Base-by-base conservation (phyloP, 345 rosid species). In the Gossypium arboreum region DNA sequence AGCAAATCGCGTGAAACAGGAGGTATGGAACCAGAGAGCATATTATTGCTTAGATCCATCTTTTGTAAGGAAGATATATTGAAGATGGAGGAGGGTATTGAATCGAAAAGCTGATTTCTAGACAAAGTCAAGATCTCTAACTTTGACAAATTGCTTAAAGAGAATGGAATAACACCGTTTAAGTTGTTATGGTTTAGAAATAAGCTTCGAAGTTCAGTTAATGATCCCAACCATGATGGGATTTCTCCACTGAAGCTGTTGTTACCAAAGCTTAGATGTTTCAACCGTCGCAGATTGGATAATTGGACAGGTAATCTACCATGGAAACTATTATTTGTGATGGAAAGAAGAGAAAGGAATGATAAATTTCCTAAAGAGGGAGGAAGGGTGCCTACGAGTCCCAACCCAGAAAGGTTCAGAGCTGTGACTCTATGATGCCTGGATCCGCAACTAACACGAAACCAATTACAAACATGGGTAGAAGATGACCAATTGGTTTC, bases 81-180 rank as follows among this genome's bases (percentile, higher is more conserved):
- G 69, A 65, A 65, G 69, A 65, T 65, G 20, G 51, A 41, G 2
- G 9, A 65, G 7, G 69, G 69, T 64, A 64, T 64, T 20, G 50
- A n/a, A 64, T 50, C 68, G 10, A 8, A 41, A 64, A 64, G 20
- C 50, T 64, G 68, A 11, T 64, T 52, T 1, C 2, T 9, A 4
- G 5, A 15, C 25, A 64, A 64, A 11, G 12, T 2, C 68, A n/a
- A 64, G 25, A 41, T 4, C 9, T 64, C 16, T n/a, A 64, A 25
- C 24, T 64, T 64, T n/a, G 68, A 11, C 41, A 64, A 41, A 41
- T 64, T 9, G 50, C 68, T 12, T 12, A 64, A n/a, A 17, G 68
- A 64, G 20, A 22, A n/a, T 4, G 50, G 16, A 22, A 64, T 41
- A n/a, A 41, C 25, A 41, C 50, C 50, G 0, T 9, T 41, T 48